Conservation (phyloP, 208 protist species). For the Polymyxa betae region DNA sequence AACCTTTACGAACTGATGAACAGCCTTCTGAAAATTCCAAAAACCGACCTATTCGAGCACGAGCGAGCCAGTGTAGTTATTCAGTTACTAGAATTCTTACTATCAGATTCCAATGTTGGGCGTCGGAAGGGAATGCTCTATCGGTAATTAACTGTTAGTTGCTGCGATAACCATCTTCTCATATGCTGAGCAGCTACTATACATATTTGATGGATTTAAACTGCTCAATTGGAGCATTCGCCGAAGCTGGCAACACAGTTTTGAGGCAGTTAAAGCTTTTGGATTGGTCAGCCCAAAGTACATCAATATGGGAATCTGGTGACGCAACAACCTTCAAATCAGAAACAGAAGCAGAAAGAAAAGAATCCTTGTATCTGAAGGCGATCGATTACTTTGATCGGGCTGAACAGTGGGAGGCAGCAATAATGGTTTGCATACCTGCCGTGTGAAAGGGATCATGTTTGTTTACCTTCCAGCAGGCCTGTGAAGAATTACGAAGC, state of each 20-base stretch:
- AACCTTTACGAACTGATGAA: neutral
- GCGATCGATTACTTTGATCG: constrained; percentile 22
- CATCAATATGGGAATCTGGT: constrained; percentile 4
- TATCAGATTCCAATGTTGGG: constrained; percentile 52
- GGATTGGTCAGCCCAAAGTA: neutral
- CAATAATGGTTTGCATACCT: neutral
- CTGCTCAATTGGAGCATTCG: neutral
- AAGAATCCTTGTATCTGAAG: neutral
- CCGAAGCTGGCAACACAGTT: constrained; percentile 38
- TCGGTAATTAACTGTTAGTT: neutral
- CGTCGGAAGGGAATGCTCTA: constrained; percentile 39
- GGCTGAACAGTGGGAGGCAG: neutral
- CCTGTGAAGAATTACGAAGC: neutral
- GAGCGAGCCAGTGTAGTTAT: neutral
- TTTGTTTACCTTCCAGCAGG: neutral
- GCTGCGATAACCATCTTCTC: neutral
- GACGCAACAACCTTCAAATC: neutral
- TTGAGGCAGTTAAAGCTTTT: neutral
- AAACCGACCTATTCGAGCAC: constrained; percentile 27
- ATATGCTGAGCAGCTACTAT: neutral
- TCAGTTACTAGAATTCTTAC: constrained; percentile 1
- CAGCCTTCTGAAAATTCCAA: neutral
- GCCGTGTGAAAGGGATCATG: neutral
- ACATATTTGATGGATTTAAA: constrained; percentile 46
- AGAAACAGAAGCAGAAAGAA: neutral